phyloP scores from a whole-genome alignment of 805 yeast genomes.

The Candida ipomoeae region DNA sequence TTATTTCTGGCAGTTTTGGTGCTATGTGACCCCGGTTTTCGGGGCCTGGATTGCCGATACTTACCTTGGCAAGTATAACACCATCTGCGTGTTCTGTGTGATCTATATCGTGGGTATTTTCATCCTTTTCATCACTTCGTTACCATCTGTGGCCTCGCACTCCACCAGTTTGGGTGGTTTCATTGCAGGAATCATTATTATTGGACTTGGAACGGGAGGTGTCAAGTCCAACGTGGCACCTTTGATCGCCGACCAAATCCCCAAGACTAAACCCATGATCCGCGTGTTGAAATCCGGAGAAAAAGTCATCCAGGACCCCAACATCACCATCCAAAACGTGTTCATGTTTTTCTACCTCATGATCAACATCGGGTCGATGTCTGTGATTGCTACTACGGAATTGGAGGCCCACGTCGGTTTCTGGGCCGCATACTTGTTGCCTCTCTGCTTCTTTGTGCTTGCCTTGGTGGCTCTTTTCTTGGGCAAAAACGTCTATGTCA shows the following conservation, averaged over 20 bases:
- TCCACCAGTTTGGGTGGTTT: slow-evolving; percentile 63
- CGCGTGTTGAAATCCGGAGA: slow-evolving; percentile 38
- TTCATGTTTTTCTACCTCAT: slow-evolving; percentile 74
- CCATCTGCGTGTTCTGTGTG: slow-evolving; percentile 58
- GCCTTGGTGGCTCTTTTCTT: slow-evolving; percentile 46
- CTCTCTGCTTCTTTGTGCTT: slow-evolving; percentile 55
- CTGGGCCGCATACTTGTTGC: slow-evolving; percentile 73
- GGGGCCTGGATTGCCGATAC: slow-evolving; percentile 78
- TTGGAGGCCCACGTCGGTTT: slow-evolving; percentile 62
- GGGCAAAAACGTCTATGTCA: slow-evolving; percentile 56
- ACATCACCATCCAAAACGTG: slow-evolving; percentile 65
- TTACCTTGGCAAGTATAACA: slow-evolving; percentile 65
- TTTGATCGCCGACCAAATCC: slow-evolving; percentile 56
- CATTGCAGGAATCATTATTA: slow-evolving; percentile 48
- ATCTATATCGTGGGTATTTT: slow-evolving; percentile 60
- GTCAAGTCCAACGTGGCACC: slow-evolving; percentile 75
- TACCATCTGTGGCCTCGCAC: slow-evolving; percentile 51
- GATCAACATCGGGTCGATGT: slow-evolving; percentile 71
- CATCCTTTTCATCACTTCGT: slow-evolving; percentile 63
- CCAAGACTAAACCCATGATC: slow-evolving; percentile 37
- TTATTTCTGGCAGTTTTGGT: slow-evolving; percentile 76
- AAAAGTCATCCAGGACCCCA: slow-evolving; percentile 52
- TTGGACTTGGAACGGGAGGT: slow-evolving; percentile 79
- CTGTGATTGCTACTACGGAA: slow-evolving; percentile 74
- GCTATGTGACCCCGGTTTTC: slow-evolving; percentile 72